Evolutionary conservation across 1,284 basidiomycete genomes (phyloP), one percentile per base, ranked within the genome.

Genomic region (Xanthoconium separans): DNA sequence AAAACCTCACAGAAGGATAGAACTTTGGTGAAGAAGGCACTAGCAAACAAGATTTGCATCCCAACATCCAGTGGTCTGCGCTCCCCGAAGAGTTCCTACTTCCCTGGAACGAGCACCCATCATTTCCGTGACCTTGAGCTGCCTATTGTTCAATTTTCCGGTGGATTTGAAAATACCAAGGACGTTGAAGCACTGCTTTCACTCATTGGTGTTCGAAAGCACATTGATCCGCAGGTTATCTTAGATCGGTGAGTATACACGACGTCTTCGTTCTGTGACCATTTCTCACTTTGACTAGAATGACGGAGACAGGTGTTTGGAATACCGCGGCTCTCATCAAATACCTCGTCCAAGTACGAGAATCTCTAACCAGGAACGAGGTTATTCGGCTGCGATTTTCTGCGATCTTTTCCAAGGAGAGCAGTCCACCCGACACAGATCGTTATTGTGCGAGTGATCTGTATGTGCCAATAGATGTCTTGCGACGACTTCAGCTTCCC

Each of bases 191-290:
- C 10, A 13, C 7, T 96, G 39, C 71, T 98, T 9, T 75, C 83
- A 39, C 80, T 79, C 0, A 73, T 97, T 1, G 93, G 92, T 11
- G 91, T 97, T 15, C 81, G 93, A 18, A 89, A 86, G 61, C 93
- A 95, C 60, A 91, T 97, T n/a, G 91, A 95, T 49, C 75, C 95
- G 1, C 88, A 93, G 65, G 74, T 93, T 5, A 79, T 93, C 8
- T 93, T 93, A 64, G 79, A 83, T 50, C 75, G 87, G 85, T 89
- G 54, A 51, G 56, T 36, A 18, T 6, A 9, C 6, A n/a, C 2
- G 1, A 24, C 4, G 5, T 34, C 33, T 16, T 24, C 6, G n/a
- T 24, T 24, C 27, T 30, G 8, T 18, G n/a, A 4, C 4, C 22
- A 13, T 16, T 27, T 4, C 29, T 29, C 8, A n/a, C 18, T 16